These are phyloP conservation scores for Aphanomyces astaci DNA, from an alignment of 352 stramenopile genomes.

Conservation along the genomic window DNA sequence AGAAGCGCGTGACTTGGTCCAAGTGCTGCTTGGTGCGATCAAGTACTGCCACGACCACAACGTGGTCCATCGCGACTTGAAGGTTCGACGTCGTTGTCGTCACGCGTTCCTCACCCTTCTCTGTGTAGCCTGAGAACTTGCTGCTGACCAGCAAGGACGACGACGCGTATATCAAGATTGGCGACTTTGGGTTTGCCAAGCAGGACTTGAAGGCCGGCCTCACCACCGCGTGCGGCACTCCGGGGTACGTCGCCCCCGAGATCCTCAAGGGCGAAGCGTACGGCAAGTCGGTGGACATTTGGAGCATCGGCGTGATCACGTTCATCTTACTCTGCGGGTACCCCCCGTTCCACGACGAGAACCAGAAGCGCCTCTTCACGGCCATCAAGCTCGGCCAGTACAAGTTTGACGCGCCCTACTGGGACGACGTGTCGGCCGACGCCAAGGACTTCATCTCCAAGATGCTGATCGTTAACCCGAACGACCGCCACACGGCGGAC, in stretches of 20 bases:
- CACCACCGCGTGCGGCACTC: conserved; percentile 66
- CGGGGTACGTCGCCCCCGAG: conserved; percentile 76
- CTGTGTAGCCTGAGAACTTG: conserved; percentile 85
- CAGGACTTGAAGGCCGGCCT: conserved; percentile 55
- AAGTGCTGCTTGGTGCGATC: conserved; percentile 67
- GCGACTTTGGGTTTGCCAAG: conserved; percentile 91
- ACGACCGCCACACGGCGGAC: conserved; percentile 45
- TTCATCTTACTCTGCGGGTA: conserved; percentile 87
- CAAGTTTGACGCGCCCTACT: conserved; percentile 84
- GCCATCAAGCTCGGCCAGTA: conserved; percentile 82
- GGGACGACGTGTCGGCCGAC: conserved; percentile 83
- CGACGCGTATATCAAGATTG: conserved; percentile 86
- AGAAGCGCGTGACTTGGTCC: conserved; percentile 75
- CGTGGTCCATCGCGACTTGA: conserved; percentile 37
- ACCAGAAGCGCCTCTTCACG: conserved; percentile 88
- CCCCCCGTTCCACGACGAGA: conserved; percentile 91
- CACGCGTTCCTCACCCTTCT: conserved; percentile 53
- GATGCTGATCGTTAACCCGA: conserved; percentile 79
- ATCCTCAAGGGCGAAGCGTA: conserved; percentile 78
- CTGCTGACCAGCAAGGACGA: conserved; percentile 73
- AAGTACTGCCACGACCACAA: conserved; percentile 84
- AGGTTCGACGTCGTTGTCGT: not conserved
- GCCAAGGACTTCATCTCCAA: conserved; percentile 86
- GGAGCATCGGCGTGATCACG: conserved; percentile 81
- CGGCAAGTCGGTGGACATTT: conserved; percentile 78